A percentile compares a stretch with the other conserved stretches of the same genome.
phyloP scores from a whole-genome alignment of 371 early-diverging fungal genomes.

The Syncephalis plumigaleata region DNA sequence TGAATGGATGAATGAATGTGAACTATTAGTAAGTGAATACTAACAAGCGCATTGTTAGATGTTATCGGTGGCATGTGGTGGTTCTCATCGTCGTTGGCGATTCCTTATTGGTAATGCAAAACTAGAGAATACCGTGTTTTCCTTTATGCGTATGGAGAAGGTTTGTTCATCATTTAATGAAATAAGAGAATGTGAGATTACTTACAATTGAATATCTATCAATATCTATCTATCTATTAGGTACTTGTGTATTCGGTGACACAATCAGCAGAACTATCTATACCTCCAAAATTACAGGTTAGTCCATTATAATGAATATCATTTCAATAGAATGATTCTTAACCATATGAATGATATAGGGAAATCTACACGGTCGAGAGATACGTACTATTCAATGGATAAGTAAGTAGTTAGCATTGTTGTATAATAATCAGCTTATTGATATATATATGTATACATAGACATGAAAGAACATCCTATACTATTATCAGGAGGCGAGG shows the following conservation, averaged over 20 bases:
- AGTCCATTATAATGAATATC: too few relatives aligned
- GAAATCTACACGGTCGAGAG: constrained; percentile 29
- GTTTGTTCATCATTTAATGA: constrained; percentile 6
- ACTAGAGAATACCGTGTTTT: constrained; percentile 20
- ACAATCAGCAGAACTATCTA: constrained; percentile 2
- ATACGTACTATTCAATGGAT: constrained; percentile 19
- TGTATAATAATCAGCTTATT: neutral
- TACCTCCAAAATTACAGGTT: too few relatives aligned
- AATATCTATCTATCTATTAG: constrained; percentile 4
- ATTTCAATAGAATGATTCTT: too few relatives aligned
- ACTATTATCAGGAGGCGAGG: constrained; percentile 29
- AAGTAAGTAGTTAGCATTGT: constrained; percentile 6
- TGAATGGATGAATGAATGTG: neutral
- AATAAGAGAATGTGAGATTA: too few relatives aligned
- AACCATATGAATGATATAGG: too few relatives aligned
- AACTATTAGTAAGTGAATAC: neutral
- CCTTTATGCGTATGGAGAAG: constrained; percentile 26
- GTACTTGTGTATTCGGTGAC: constrained; percentile 22
- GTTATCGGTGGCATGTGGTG: constrained; percentile 31
- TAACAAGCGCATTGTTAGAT: constrained; percentile 10
- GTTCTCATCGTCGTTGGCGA: constrained; percentile 31
- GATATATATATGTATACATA: neutral
- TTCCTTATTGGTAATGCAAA: constrained; percentile 20
- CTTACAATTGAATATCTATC: too few relatives aligned
- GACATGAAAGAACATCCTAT: constrained; percentile 5